Conservation (phyloP, 345 rosid genomes). For the Rhodamnia argentea region DNA sequence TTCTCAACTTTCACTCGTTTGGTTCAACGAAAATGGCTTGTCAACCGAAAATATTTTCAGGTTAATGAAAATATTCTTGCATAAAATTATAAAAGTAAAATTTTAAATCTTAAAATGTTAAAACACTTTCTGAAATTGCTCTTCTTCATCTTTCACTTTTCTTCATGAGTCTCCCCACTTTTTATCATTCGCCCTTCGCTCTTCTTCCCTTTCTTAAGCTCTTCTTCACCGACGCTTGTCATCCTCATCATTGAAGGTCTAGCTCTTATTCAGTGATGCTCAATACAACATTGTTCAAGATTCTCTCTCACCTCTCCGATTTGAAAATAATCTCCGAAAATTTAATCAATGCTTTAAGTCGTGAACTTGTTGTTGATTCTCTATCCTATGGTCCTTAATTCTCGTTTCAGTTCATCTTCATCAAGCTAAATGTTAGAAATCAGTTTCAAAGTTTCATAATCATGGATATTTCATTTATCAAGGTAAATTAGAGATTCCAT, state of each 20-base stretch:
- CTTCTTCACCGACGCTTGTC: background rate
- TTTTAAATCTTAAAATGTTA: background rate
- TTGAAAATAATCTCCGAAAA: no score
- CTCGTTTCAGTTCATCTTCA: no score
- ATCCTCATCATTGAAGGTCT: background rate
- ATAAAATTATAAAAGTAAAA: background rate
- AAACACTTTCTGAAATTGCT: background rate
- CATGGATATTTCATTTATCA: no score
- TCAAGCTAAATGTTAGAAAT: no score
- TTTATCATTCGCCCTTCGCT: background rate
- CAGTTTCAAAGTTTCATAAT: no score
- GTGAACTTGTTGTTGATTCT: no score
- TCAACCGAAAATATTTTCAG: background rate
- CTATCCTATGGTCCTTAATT: no score
- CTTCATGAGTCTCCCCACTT: background rate
- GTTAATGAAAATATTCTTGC: background rate
- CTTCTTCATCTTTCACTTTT: background rate
- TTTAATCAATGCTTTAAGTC: no score
- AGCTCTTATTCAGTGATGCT: background rate
- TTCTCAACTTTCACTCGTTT: no score
- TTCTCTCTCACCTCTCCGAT: no score
- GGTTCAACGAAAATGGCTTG: no score
- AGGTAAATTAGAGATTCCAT: no score
- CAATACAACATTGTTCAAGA: background rate
- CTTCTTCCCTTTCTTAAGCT: background rate